These are phyloP conservation scores for Melanomma pulvis-pyrius DNA, from an alignment of 495 filamentous ascomycete species.

Conservation along the genomic window DNA sequence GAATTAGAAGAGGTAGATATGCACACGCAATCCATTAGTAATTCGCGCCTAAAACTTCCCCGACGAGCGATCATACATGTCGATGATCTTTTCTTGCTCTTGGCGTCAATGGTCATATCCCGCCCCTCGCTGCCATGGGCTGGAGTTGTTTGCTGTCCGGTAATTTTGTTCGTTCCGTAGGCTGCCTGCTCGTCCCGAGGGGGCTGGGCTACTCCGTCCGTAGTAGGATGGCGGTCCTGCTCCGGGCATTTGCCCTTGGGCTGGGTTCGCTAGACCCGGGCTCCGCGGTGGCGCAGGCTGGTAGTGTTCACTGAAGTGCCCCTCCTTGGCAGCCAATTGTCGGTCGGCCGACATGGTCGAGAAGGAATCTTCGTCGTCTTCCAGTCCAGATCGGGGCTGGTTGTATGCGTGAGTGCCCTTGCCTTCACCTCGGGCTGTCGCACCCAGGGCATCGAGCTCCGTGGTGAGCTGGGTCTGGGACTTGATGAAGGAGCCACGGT, in stretches of 20 bases:
- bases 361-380: slow-evolving; percentile 54
- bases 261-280: slow-evolving; percentile 60
- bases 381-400: slow-evolving; percentile 68
- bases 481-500: slow-evolving; percentile 97
- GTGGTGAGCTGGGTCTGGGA: slow-evolving; percentile 87
- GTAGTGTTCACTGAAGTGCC: slow-evolving; percentile 29
- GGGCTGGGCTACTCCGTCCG: slow-evolving; percentile 29
- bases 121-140: slow-evolving; percentile 69
- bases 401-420: slow-evolving; percentile 63
- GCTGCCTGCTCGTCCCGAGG: slow-evolving; percentile 26
- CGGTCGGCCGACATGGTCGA: slow-evolving; percentile 17
- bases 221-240: slow-evolving; percentile 45
- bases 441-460: slow-evolving; percentile 90
- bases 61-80: slow-evolving; percentile 35
- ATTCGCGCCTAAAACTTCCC: slow-evolving; percentile 7
- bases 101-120: slow-evolving; percentile 63
- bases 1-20: slow-evolving; percentile 30
- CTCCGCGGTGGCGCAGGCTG: slow-evolving; percentile 54
- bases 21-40: slow-evolving; percentile 21
- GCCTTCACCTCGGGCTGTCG: slow-evolving; percentile 82
- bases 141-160: slow-evolving; percentile 59
- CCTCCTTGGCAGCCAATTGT: slow-evolving; percentile 27
- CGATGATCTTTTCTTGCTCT: slow-evolving; percentile 37
- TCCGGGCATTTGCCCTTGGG: slow-evolving; percentile 60
- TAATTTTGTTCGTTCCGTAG: slow-evolving; percentile 40